Evolutionary conservation across 2,329 filamentous ascomycete genomes (phyloP).

Genomic region (Neonectria coccinea): DNA sequence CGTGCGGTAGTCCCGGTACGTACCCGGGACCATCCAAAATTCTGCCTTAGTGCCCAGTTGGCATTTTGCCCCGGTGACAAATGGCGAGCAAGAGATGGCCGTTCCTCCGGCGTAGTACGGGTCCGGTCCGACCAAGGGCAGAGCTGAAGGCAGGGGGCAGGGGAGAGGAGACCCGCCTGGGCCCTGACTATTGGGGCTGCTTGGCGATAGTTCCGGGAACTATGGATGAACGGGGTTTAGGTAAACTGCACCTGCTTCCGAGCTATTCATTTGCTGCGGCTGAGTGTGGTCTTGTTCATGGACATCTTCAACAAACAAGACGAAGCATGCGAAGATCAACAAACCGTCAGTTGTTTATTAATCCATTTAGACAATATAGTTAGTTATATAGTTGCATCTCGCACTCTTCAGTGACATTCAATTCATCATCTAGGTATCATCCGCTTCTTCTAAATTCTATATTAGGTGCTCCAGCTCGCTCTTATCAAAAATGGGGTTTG

Average conservation of each 20-base stretch:
- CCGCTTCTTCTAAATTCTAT: neutral
- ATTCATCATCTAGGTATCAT: neutral
- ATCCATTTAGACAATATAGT: neutral
- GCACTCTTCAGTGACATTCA: neutral
- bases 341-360: neutral
- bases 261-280: neutral
- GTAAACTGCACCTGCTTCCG: neutral
- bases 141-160: slow-evolving; percentile 5
- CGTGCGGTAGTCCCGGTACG: neutral
- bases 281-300: neutral
- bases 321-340: neutral
- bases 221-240: neutral
- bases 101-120: neutral
- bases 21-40: neutral
- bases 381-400: neutral
- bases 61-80: neutral
- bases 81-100: neutral
- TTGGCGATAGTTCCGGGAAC: neutral
- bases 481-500: slow-evolving; percentile 8
- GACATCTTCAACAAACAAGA: neutral
- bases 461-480: neutral
- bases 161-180: neutral
- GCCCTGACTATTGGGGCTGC: neutral
- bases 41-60: neutral
- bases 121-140: neutral